phyloP scores from a whole-genome alignment of 768 basidiomycete genomes.

The Pulveroboletus frians region DNA sequence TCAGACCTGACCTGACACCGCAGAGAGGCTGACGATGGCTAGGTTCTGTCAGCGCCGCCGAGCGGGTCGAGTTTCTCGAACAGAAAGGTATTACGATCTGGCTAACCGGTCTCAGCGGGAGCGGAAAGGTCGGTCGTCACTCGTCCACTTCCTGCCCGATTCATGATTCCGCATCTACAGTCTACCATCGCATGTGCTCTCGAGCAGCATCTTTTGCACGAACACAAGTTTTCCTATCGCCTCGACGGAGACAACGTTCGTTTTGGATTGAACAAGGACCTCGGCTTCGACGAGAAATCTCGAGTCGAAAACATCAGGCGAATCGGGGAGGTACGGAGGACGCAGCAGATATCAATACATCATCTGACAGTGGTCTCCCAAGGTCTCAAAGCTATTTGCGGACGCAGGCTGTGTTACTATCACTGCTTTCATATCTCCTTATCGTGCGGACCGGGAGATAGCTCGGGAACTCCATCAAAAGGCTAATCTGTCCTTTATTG shows the following conservation, averaged over 20 bases:
- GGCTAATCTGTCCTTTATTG: slow-evolving; percentile 74
- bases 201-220: slow-evolving; percentile 90
- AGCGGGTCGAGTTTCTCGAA: slow-evolving; percentile 61
- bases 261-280: slow-evolving; percentile 94
- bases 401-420: slow-evolving; percentile 81
- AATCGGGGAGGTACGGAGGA: slow-evolving; percentile 76
- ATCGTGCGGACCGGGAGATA: slow-evolving; percentile 74
- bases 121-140: slow-evolving; percentile 68
- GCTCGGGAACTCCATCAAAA: slow-evolving; percentile 80
- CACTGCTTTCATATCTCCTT: slow-evolving; percentile 99
- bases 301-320: slow-evolving; percentile 94
- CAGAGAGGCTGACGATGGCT: slow-evolving; percentile 4
- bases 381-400: slow-evolving; percentile 94
- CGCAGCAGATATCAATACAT: not conserved
- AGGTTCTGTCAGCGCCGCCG: slow-evolving; percentile 69
- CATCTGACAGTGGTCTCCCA: slow-evolving; percentile 8
- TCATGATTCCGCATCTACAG: slow-evolving; percentile 21
- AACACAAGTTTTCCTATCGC: slow-evolving; percentile 81
- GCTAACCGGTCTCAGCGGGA: slow-evolving; percentile 94
- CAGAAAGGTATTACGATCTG: slow-evolving; percentile 93
- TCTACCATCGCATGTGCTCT: slow-evolving; percentile 96
- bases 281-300: slow-evolving; percentile 89
- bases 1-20: not conserved
- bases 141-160: not conserved
- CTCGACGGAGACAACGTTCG: slow-evolving; percentile 96